Evolutionary conservation across 2,329 filamentous ascomycete species (phyloP), one percentile per base, ranked within the genome.

Genomic region (Aciculosporium take): DNA sequence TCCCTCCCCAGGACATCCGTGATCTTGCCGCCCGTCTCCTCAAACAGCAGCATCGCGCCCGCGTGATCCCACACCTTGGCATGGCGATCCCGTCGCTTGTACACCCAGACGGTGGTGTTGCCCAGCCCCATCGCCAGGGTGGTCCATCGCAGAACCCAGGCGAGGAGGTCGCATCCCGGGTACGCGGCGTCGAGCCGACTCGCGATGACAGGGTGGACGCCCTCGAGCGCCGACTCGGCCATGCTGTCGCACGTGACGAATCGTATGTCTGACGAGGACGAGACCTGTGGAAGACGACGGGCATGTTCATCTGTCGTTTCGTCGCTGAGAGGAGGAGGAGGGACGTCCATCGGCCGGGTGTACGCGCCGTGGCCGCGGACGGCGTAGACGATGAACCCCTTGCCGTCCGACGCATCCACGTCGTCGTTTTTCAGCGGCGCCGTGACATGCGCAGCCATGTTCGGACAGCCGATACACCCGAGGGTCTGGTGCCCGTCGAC

Each of bases 1-100:
- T 59, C 56, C 43, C 58, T 61, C 1, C 73, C 73, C 36, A 68
- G 59, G 0, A 74, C 62, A 46, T 77, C 73, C 0, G 71, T 75
- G 39, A 77, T 61, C 43, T 58, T 62, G 1, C 73, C 73, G 1
- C 73, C 73, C 1, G 68, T 60, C 51, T 77, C 73, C 45, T 74
- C 66, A 33, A 72, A 76, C 7, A 77, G 51, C 25, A 77, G 51
- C 69, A 76, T 74, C 0, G 72, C 73, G 2, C 73, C 73, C 0
- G 72, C 72, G 42, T 77, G 73, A 46, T 77, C 73, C 73, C 72
- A 77, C 1, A 71, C 60, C 56, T 77, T 76, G 8, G 65, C 73
- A 9, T 60, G 59, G 0, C 71, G 60, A 20, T 37, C 34, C 3
- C 34, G 34, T 15, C 64, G 61, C 46, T 65, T 67, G 57, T 76